phyloP scores from a whole-genome alignment of 306 rosid species.

The Corylus heterophylla region DNA sequence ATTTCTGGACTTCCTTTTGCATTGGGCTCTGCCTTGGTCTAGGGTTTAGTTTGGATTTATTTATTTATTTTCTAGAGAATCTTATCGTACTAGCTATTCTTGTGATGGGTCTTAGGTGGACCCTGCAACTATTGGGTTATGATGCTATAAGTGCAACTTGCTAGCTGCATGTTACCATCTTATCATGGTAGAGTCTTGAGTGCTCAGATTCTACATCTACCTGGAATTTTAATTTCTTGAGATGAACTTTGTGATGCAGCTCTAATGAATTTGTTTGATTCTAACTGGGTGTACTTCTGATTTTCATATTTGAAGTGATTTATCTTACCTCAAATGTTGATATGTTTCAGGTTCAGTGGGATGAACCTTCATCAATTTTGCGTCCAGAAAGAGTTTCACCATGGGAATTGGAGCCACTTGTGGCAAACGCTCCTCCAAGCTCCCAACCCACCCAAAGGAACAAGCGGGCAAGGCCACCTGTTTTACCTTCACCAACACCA shows the following conservation, averaged over 20 bases:
- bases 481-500: conserved; percentile 60
- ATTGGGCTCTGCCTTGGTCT: not conserved
- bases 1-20: not conserved
- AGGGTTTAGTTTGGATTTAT: not conserved
- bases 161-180: not conserved
- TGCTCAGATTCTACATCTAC: not conserved
- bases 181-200: not conserved
- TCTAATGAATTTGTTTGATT: not conserved
- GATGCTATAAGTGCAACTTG: not conserved
- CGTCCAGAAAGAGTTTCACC: conserved; percentile 97
- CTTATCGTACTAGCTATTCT: not conserved
- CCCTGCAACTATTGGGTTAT: not conserved
- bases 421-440: conserved; percentile 62
- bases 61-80: not conserved
- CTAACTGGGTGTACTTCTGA: not conserved
- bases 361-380: conserved; percentile 84
- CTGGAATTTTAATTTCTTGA: not conserved
- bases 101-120: not conserved
- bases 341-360: conserved; percentile 91
- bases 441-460: conserved; percentile 76
- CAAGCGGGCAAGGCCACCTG: conserved; percentile 80
- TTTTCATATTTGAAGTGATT: not conserved
- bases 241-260: not conserved
- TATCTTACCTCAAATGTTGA: conserved; percentile 11
- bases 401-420: conserved; percentile 97